Percentiles rank a stretch among this genome's conserved stretches.
phyloP scores from a whole-genome alignment of 306 rosid genomes.

The Adenanthera pavonina region DNA sequence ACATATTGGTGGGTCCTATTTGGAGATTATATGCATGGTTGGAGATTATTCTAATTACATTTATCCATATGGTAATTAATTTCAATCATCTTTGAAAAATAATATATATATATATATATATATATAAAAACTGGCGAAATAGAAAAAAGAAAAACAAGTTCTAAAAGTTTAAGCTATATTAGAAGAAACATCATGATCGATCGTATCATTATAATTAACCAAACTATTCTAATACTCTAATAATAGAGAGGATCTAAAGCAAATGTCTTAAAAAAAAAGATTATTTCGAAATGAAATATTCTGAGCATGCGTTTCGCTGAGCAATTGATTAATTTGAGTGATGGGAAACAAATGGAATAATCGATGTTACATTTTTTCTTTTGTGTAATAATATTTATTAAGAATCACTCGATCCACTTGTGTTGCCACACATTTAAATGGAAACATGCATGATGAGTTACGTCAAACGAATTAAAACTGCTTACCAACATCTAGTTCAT shows the following conservation, averaged over 20 bases:
- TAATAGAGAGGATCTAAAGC: constrained; percentile 13
- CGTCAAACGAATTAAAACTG: constrained; percentile 30
- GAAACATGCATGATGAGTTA: constrained; percentile 37
- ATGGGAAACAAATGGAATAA: constrained; percentile 44
- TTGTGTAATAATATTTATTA: not conserved
- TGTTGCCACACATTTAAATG: constrained; percentile 38
- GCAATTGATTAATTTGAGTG: constrained; percentile 26
- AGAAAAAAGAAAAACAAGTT: no score
- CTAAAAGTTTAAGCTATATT: not conserved
- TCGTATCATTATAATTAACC: not conserved
- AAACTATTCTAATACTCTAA: not conserved
- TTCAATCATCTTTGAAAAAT: not conserved
- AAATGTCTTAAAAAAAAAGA: not conserved
- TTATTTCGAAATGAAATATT: not conserved
- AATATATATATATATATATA: no score
- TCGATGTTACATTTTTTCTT: constrained; percentile 11
- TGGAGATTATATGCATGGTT: no score
- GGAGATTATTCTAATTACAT: not conserved
- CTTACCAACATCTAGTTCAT: constrained; percentile 28
- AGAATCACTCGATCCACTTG: constrained; percentile 25
- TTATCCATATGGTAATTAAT: not conserved
- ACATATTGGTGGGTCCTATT: no score
- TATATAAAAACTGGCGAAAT: no score
- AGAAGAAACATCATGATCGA: not conserved
- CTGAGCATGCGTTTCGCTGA: constrained; percentile 34